phyloP scores from a whole-genome alignment of 768 basidiomycete species.

The Naganishia friedmannii region DNA sequence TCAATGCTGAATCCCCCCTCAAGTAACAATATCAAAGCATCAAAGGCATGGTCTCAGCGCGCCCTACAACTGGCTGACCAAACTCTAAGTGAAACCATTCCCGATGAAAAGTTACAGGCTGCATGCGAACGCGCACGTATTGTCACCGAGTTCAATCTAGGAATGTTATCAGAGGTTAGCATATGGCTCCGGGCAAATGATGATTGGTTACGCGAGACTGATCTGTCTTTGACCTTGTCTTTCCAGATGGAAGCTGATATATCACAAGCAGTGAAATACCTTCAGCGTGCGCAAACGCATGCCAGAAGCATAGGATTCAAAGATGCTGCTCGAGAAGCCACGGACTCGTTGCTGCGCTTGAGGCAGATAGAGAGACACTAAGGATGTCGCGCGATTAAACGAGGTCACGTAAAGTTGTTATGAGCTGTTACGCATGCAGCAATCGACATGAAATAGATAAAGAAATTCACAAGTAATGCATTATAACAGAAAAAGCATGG shows the following conservation, averaged over 20 bases:
- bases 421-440: too few species aligned
- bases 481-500: too few species aligned
- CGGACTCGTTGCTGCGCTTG: slow-evolving; percentile 36
- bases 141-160: slow-evolving; percentile 46
- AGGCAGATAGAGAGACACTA: slow-evolving; percentile 7
- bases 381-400: too few species aligned
- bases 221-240: slow-evolving; percentile 15
- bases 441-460: too few species aligned
- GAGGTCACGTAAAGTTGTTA: too few species aligned
- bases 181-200: background rate
- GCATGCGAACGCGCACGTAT: slow-evolving; percentile 42
- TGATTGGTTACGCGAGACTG: background rate
- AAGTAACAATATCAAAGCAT: slow-evolving; percentile 39
- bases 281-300: slow-evolving; percentile 34
- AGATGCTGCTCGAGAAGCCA: slow-evolving; percentile 45
- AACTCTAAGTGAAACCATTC: slow-evolving; percentile 31
- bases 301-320: slow-evolving; percentile 42
- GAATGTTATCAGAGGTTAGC: slow-evolving; percentile 49
- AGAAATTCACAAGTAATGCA: too few species aligned
- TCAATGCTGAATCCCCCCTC: slow-evolving; percentile 42
- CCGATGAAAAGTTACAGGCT: slow-evolving; percentile 20
- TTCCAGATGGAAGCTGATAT: slow-evolving; percentile 46
- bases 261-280: slow-evolving; percentile 36
- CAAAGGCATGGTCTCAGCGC: slow-evolving; percentile 46
- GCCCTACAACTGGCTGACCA: slow-evolving; percentile 42